These are phyloP conservation scores for Intubia oerlemansii DNA, from an alignment of 2,329 filamentous ascomycete species.

Conservation along the genomic window DNA sequence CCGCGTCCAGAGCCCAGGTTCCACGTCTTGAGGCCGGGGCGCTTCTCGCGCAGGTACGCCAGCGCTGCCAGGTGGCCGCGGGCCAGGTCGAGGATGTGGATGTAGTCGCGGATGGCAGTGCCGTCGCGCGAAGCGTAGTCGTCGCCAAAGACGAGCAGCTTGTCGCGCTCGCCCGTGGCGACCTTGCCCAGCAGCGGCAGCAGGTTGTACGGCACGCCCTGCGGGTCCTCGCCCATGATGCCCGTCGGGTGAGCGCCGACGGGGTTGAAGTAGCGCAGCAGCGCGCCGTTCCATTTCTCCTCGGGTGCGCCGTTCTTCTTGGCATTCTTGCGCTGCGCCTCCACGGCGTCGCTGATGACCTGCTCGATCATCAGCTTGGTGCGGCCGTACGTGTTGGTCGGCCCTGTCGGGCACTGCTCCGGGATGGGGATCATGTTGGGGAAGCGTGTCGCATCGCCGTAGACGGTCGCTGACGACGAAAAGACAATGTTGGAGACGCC, in stretches of 20 bases:
- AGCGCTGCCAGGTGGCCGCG: conserved; percentile 73
- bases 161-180: conserved; percentile 82
- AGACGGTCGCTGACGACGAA: conserved; percentile 93
- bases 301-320: conserved; percentile 59
- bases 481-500: conserved; percentile 96
- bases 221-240: conserved; percentile 94
- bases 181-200: conserved; percentile 89
- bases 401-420: conserved; percentile 84
- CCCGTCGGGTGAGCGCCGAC: conserved; percentile 85
- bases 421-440: conserved; percentile 98
- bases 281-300: conserved; percentile 77
- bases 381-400: conserved; percentile 93
- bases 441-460: conserved; percentile 91
- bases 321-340: conserved; percentile 64
- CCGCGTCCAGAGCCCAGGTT: conserved; percentile 89
- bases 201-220: conserved; percentile 89
- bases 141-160: conserved; percentile 84
- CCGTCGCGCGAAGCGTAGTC: conserved; percentile 84
- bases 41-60: conserved; percentile 64
- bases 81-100: conserved; percentile 83
- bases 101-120: conserved; percentile 93
- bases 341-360: conserved; percentile 79
- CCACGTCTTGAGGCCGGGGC: conserved; percentile 86
- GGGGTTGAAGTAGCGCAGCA: conserved; percentile 96
- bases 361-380: conserved; percentile 86